phyloP scores from a whole-genome alignment of 768 basidiomycete species.

The Boletus rex-veris region DNA sequence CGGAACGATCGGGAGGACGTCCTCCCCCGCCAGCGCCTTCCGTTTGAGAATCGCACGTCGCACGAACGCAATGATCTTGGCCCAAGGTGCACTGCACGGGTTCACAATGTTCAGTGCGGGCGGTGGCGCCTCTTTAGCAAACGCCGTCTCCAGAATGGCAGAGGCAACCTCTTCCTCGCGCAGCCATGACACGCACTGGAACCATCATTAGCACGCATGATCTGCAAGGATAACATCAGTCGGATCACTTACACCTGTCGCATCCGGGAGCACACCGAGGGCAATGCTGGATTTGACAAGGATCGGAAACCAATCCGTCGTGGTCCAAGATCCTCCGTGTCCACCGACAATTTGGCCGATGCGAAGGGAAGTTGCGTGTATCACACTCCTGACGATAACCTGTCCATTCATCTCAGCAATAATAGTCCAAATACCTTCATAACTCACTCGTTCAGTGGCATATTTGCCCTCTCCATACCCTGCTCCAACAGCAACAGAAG shows the following conservation, averaged over 20 bases:
- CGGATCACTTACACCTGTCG: conserved; percentile 30
- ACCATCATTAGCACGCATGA: neutral
- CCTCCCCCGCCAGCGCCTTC: neutral
- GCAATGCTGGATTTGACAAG: conserved; percentile 35
- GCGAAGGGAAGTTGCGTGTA: conserved; percentile 27
- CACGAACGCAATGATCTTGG: conserved; percentile 26
- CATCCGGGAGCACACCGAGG: conserved; percentile 26
- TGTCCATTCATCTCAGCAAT: neutral
- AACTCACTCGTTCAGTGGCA: conserved; percentile 33
- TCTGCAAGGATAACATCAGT: too few relatives aligned
- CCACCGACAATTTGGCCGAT: conserved; percentile 40
- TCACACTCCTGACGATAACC: conserved; percentile 26
- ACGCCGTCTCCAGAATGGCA: conserved; percentile 31
- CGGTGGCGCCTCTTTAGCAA: conserved; percentile 12
- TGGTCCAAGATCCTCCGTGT: conserved; percentile 39
- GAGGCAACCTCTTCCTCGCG: conserved; percentile 38
- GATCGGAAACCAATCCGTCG: conserved; percentile 45
- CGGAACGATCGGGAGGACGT: conserved; percentile 30
- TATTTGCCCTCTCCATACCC: conserved; percentile 40
- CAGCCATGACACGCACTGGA: conserved; percentile 38
- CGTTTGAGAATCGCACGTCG: conserved; percentile 13
- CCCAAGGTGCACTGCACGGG: conserved; percentile 36
- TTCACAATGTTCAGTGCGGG: conserved; percentile 37
- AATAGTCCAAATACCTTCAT: neutral
- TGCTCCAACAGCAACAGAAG: conserved; percentile 27